Conservation (phyloP, 2,329 filamentous ascomycete species). For the Colletotrichum sp. region DNA sequence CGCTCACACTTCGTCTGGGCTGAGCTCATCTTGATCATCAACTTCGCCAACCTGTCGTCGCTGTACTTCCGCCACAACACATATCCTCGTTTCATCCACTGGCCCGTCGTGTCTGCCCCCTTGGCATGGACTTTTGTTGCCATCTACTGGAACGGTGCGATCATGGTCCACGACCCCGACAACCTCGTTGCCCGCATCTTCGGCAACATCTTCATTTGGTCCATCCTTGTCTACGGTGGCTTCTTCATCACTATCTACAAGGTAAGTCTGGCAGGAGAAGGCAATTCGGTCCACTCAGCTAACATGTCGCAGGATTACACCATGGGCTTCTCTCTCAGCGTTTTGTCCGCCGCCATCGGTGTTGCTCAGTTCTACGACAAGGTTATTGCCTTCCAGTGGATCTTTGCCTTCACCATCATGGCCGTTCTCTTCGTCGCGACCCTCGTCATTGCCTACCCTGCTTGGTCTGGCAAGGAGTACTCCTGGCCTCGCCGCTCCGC, state of each 20-base stretch:
- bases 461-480: slow-evolving; percentile 63
- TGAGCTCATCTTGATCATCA: slow-evolving; percentile 77
- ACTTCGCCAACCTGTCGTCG: slow-evolving; percentile 80
- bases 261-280: slow-evolving; percentile 41
- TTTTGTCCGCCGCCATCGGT: slow-evolving; percentile 76
- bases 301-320: slow-evolving; percentile 63
- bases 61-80: slow-evolving; percentile 83
- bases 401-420: slow-evolving; percentile 88
- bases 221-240: slow-evolving; percentile 75
- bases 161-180: slow-evolving; percentile 74
- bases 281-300: neutral
- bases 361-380: slow-evolving; percentile 78
- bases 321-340: slow-evolving; percentile 79
- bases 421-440: slow-evolving; percentile 74
- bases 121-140: slow-evolving; percentile 87
- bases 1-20: slow-evolving; percentile 76
- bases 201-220: slow-evolving; percentile 89
- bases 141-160: slow-evolving; percentile 88
- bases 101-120: slow-evolving; percentile 76
- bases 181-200: slow-evolving; percentile 76
- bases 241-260: slow-evolving; percentile 79
- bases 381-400: slow-evolving; percentile 85
- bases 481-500: slow-evolving; percentile 49
- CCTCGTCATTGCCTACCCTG: slow-evolving; percentile 67
- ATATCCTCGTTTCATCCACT: slow-evolving; percentile 77